Percentiles rank a stretch among this genome's conserved stretches.
Evolutionary conservation across 441 rosid species (phyloP).

Genomic region (Rhodomyrtus psidioides): DNA sequence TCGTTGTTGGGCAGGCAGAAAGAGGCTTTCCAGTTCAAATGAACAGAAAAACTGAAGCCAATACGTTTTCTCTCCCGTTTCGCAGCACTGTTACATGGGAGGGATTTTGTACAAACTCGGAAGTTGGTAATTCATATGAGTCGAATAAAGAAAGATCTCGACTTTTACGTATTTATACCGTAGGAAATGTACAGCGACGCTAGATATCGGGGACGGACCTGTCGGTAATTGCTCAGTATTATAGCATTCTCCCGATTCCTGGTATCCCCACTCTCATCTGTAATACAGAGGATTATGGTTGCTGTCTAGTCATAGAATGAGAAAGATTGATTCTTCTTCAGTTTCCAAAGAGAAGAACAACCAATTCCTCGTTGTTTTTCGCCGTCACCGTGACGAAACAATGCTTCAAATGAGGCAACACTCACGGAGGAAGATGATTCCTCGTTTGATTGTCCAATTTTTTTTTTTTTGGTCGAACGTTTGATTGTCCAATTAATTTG

Average conservation of each 20-base stretch:
- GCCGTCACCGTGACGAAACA: too few species aligned
- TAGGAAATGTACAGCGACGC: neutral
- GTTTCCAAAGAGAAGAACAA: neutral
- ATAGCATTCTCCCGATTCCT: neutral
- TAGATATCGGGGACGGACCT: neutral
- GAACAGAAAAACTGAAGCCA: neutral
- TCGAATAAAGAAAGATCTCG: neutral
- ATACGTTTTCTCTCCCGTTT: neutral
- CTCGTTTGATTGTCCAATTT: neutral
- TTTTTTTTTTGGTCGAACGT: too few species aligned
- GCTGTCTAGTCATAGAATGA: neutral
- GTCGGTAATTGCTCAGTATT: neutral
- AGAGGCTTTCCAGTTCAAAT: conserved; percentile 43
- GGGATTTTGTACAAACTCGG: neutral
- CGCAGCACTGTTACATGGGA: neutral
- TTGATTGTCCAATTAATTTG: neutral
- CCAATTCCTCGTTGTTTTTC: neutral
- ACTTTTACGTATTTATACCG: neutral
- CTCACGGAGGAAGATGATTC: neutral
- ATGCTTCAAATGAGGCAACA: neutral
- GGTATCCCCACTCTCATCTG: neutral
- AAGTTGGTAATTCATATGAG: neutral
- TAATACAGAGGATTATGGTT: neutral
- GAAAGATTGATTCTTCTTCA: neutral
- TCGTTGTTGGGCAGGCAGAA: conserved; percentile 50